Conservation (phyloP, 768 basidiomycete species). For the Boletus vermiculosoides region DNA sequence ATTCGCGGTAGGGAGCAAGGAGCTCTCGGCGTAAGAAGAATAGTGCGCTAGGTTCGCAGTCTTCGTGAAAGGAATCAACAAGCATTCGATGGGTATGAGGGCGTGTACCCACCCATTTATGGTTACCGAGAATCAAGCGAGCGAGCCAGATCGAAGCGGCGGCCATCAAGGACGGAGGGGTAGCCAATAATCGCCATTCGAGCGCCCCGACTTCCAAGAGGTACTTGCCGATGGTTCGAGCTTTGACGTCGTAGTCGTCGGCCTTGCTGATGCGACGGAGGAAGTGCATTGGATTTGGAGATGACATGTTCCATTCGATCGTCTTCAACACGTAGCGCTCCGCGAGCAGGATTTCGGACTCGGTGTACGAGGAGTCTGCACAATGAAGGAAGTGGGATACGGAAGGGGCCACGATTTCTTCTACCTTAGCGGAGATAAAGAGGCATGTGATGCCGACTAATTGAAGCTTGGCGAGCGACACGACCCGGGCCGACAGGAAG, state of each 20-base stretch:
- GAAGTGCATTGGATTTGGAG: conserved; percentile 88
- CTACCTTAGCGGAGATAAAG: conserved; percentile 88
- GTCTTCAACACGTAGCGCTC: conserved; percentile 87
- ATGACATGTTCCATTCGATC: conserved; percentile 81
- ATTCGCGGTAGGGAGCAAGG: conserved; percentile 77
- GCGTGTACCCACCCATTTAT: conserved; percentile 73
- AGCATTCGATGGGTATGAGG: not conserved
- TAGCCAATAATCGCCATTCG: conserved; percentile 73
- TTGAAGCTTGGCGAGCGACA: conserved; percentile 83
- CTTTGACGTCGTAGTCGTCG: conserved; percentile 84
- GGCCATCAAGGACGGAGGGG: conserved; percentile 75
- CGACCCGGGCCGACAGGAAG: conserved; percentile 66
- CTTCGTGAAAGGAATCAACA: conserved; percentile 40
- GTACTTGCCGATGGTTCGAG: conserved; percentile 87
- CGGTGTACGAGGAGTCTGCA: conserved; percentile 72
- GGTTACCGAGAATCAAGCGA: conserved; percentile 70
- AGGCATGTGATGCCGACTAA: conserved; percentile 87
- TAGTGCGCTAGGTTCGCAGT: conserved; percentile 85
- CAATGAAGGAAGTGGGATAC: conserved; percentile 78
- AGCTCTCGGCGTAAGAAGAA: conserved; percentile 78
- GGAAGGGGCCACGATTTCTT: conserved; percentile 88
- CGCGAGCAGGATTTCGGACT: conserved; percentile 82
- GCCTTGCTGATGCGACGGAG: conserved; percentile 89
- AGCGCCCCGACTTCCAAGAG: conserved; percentile 82
- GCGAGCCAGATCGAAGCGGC: conserved; percentile 89